phyloP scores from a whole-genome alignment of 2,329 filamentous ascomycete genomes.

The Ophiostoma piceae region DNA sequence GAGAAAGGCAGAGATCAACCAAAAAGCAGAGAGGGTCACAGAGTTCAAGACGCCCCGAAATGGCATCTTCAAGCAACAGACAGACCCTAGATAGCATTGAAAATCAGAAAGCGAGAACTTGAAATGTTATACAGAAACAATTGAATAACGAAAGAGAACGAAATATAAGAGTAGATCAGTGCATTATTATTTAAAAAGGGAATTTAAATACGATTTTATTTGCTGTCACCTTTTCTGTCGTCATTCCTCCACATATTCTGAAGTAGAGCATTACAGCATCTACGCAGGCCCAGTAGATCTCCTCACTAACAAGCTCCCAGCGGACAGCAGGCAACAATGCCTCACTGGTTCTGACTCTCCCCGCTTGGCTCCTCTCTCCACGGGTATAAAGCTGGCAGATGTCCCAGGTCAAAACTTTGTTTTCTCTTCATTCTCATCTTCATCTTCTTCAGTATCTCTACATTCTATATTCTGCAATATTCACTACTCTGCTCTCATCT shows the following conservation, averaged over 20 bases:
- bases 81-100: no score
- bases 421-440: background rate
- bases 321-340: background rate
- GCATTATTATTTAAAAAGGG: no score
- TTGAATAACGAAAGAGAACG: no score
- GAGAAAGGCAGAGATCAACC: no score
- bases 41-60: no score
- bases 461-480: background rate
- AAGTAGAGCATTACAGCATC: background rate
- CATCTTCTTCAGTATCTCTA: background rate
- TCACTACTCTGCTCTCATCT: no score
- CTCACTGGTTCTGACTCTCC: background rate
- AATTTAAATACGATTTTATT: no score
- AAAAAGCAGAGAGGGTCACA: no score
- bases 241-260: background rate
- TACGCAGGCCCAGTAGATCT: background rate
- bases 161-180: no score
- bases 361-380: background rate
- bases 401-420: background rate
- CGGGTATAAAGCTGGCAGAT: background rate
- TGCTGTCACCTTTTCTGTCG: background rate
- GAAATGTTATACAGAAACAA: background rate
- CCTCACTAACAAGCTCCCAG: background rate
- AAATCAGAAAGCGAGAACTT: background rate
- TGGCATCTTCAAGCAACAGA: no score